A percentile compares a stretch with the other conserved stretches of the same genome.
These are phyloP conservation scores for Agaricales sp. DNA, from an alignment of 1,284 basidiomycete genomes.

Conservation along the genomic window DNA sequence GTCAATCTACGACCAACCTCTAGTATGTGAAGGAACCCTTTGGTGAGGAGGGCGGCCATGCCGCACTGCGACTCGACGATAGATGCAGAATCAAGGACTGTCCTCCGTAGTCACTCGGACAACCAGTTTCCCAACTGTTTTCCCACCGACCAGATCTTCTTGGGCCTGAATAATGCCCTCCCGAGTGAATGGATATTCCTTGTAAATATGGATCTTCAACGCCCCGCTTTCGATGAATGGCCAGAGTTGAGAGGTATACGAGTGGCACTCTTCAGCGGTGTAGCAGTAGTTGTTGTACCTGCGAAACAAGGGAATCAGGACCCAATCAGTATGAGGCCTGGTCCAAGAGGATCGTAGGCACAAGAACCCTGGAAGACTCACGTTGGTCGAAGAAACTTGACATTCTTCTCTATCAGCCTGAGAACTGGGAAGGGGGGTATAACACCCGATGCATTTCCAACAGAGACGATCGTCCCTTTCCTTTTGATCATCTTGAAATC, in stretches of 20 bases:
- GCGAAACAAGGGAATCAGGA: slow-evolving; percentile 3
- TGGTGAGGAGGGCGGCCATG: too few species aligned
- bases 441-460: slow-evolving; percentile 87
- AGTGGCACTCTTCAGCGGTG: slow-evolving; percentile 61
- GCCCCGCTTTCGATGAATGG: slow-evolving; percentile 47
- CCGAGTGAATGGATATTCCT: slow-evolving; percentile 77
- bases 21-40: too few species aligned
- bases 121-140: slow-evolving; percentile 77
- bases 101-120: too few species aligned
- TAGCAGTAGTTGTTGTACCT: slow-evolving; percentile 61
- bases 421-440: slow-evolving; percentile 66
- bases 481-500: slow-evolving; percentile 75
- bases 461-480: slow-evolving; percentile 80
- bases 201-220: slow-evolving; percentile 65
- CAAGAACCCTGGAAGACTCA: slow-evolving; percentile 24
- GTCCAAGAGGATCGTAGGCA: too few species aligned
- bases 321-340: too few species aligned
- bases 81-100: too few species aligned
- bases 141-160: slow-evolving; percentile 64
- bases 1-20: too few species aligned
- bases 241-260: slow-evolving; percentile 64
- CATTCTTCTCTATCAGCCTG: slow-evolving; percentile 74
- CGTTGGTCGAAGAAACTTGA: slow-evolving; percentile 72
- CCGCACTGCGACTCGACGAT: too few species aligned
- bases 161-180: slow-evolving; percentile 78